Evolutionary conservation across 805 yeast genomes (phyloP).

Genomic region (Candida sphagnicola): DNA sequence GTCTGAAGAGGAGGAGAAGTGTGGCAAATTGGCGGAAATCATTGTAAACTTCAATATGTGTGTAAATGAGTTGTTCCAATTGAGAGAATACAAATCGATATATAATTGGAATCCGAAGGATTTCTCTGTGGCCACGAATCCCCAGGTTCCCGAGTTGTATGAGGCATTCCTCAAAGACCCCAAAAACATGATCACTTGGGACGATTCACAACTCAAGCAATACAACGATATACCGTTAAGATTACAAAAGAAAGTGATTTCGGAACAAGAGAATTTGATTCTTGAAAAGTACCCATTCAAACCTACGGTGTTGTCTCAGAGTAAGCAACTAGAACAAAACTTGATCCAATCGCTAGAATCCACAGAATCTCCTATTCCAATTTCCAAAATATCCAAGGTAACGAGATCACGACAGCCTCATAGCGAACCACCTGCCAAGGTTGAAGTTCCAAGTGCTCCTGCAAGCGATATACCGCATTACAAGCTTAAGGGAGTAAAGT

Average conservation of each 20-base stretch:
- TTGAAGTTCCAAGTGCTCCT: background rate
- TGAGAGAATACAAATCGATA: slow-evolving; percentile 57
- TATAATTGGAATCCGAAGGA: slow-evolving; percentile 59
- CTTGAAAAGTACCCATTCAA: slow-evolving; percentile 34
- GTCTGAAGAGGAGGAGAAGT: slow-evolving; percentile 8
- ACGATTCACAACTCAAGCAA: slow-evolving; percentile 18
- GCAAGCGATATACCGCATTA: background rate
- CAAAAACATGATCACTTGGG: slow-evolving; percentile 30
- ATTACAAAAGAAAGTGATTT: slow-evolving; percentile 34
- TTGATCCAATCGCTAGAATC: slow-evolving; percentile 5
- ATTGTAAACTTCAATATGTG: slow-evolving; percentile 44
- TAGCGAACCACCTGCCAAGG: slow-evolving; percentile 1
- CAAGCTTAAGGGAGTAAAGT: slow-evolving; percentile 26
- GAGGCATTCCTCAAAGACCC: slow-evolving; percentile 26
- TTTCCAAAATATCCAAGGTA: background rate
- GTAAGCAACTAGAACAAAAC: slow-evolving; percentile 17
- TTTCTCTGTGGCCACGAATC: slow-evolving; percentile 17
- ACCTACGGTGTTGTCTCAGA: slow-evolving; percentile 21
- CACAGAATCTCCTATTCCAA: background rate
- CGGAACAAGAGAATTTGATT: slow-evolving; percentile 28
- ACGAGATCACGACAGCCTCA: background rate
- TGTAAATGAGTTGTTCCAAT: slow-evolving; percentile 60
- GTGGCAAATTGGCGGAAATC: slow-evolving; percentile 35
- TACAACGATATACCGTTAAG: slow-evolving; percentile 34
- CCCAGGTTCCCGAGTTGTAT: slow-evolving; percentile 29